phyloP scores from a whole-genome alignment of 805 yeast species.

The Wickerhamia fluorescens region DNA sequence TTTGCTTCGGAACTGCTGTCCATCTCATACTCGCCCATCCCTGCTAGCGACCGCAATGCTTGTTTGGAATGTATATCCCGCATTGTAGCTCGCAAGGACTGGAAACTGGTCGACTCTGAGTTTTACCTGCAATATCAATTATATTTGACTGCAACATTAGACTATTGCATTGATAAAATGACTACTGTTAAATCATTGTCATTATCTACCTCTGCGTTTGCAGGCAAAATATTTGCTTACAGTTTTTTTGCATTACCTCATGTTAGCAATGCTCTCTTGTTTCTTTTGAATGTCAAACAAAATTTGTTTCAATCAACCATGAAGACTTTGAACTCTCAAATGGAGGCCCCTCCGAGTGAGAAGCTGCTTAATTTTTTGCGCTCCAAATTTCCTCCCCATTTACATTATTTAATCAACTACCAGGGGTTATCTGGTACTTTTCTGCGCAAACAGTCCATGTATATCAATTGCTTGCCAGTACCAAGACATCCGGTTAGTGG shows the following conservation, averaged over 20 bases:
- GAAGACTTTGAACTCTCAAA: background rate
- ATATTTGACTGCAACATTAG: slow-evolving; percentile 45
- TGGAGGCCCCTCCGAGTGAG: too few species aligned
- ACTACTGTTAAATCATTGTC: slow-evolving; percentile 43
- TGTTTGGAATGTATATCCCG: slow-evolving; percentile 50
- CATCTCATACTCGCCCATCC: slow-evolving; percentile 16
- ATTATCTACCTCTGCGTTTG: slow-evolving; percentile 53
- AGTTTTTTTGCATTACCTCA: slow-evolving; percentile 48
- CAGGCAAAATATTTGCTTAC: slow-evolving; percentile 67
- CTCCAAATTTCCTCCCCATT: slow-evolving; percentile 20
- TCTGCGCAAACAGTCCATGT: slow-evolving; percentile 16
- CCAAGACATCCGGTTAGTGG: slow-evolving; percentile 40
- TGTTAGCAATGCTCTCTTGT: slow-evolving; percentile 50
- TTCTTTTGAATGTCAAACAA: slow-evolving; percentile 50
- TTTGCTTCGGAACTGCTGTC: background rate
- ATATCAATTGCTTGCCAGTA: slow-evolving; percentile 30
- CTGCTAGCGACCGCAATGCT: slow-evolving; percentile 44
- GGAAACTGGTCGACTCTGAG: slow-evolving; percentile 28
- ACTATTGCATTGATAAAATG: slow-evolving; percentile 43
- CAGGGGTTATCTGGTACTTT: slow-evolving; percentile 19
- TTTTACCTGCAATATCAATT: slow-evolving; percentile 18
- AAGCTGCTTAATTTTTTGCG: slow-evolving; percentile 3
- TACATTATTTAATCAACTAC: slow-evolving; percentile 24
- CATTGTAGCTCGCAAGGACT: slow-evolving; percentile 40
- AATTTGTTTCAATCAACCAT: slow-evolving; percentile 26